Evolutionary conservation across 1,139 yeast genomes (phyloP), one percentile per base, ranked within the genome.

Genomic region (Waltiozyma sp.): DNA sequence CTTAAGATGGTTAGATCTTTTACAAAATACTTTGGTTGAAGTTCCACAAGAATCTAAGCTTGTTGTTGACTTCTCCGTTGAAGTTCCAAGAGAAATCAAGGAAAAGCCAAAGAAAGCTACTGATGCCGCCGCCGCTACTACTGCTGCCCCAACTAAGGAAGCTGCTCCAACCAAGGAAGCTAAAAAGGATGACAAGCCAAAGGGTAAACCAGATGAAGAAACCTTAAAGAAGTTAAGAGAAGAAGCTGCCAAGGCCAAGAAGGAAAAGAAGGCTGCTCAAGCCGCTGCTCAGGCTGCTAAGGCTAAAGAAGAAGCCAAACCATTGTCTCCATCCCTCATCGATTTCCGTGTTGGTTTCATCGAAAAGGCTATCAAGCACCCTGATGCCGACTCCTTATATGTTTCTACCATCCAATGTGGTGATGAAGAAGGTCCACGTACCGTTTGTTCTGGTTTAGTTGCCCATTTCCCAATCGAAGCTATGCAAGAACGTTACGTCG

Each of bases 401-500:
- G 95, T 91, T 48, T 89, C 97, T 31, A 91, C 98, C 44, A 91
- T 93, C 58, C 88, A 93, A 51, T 81, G 87, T 73, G 99, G 98
- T 52, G 98, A 91, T 58, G 89, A 72, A 52, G 94, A 85, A 59
- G 95, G 95, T 47, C 98, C 98, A 60, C 80, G 99, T 72, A 93
- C 96, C 40, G 95, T 93, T 43, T 93, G 98, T 70, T 86, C 96
- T 15, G 99, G 98, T 49, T 70, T 89, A 54, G 95, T 85, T 44
- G 79, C 80, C 52, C 75, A 78, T 64, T 72, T 83, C 54, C 78
- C 93, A 23, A 61, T 86, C 48, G 95, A 86, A 59, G 83, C 79
- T 42, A 79, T 89, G 91, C 87, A 81, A 65, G 73, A 81, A 60
- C 78, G 93, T 56, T 70, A 73, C 48, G 94, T 89, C 43, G 83